Conservation (phyloP, 768 basidiomycete species). For the Imleria badia region DNA sequence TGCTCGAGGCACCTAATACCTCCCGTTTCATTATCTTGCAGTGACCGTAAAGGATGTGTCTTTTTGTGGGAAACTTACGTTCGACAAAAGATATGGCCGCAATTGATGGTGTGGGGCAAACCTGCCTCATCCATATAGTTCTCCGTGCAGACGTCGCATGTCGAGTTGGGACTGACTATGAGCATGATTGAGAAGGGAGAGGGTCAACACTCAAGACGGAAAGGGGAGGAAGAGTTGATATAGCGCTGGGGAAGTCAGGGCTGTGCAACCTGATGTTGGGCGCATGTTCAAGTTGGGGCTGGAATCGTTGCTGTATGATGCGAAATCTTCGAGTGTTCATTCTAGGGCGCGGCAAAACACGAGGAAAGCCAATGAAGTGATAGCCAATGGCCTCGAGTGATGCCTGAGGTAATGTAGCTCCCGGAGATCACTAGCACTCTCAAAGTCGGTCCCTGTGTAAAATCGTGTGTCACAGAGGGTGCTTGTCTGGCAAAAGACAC, state of each 20-base stretch:
- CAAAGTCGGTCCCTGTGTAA: no score
- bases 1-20: constrained; percentile 9
- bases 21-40: no score
- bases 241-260: neutral
- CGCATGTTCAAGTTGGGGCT: constrained; percentile 3
- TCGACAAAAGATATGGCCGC: constrained; percentile 17
- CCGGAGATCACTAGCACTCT: no score
- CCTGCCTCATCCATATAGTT: neutral
- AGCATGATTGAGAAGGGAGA: constrained; percentile 4
- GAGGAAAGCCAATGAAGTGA: neutral
- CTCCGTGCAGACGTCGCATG: constrained; percentile 16
- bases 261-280: neutral
- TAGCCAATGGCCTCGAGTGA: no score
- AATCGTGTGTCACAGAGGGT: no score
- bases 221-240: neutral
- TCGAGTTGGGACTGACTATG: constrained; percentile 7
- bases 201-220: neutral
- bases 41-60: no score
- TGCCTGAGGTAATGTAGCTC: no score
- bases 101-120: constrained; percentile 5
- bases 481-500: no score
- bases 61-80: constrained; percentile 1
- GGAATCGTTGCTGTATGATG: no score
- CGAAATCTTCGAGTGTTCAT: neutral
- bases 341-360: neutral